Evolutionary conservation across 331 rosid genomes (phyloP).

Genomic region (Erythrophleum ivorense): DNA sequence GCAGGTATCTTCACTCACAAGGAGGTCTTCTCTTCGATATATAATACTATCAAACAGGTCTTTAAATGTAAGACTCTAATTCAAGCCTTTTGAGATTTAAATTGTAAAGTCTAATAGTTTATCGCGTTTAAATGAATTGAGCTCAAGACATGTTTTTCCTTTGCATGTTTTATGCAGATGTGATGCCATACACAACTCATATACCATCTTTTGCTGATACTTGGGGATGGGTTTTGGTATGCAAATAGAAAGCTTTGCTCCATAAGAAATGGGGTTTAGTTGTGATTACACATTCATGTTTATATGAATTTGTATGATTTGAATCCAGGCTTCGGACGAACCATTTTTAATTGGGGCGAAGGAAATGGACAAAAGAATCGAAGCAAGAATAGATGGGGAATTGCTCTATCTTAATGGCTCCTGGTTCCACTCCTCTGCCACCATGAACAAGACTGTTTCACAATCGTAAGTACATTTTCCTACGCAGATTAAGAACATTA

Average conservation of each 20-base stretch:
- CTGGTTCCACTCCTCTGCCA: constrained; percentile 75
- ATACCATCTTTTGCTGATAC: constrained; percentile 98
- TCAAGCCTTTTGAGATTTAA: not conserved
- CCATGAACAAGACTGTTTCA: constrained; percentile 80
- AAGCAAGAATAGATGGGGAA: constrained; percentile 76
- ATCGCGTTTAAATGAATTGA: not conserved
- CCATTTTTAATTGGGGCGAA: constrained; percentile 66
- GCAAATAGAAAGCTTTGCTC: constrained; percentile 17
- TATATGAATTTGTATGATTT: not conserved
- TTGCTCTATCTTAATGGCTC: constrained; percentile 77
- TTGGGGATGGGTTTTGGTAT: constrained; percentile 99
- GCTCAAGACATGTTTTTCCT: not conserved
- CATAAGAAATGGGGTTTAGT: not conserved
- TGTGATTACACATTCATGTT: not conserved
- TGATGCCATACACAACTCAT: constrained; percentile 78
- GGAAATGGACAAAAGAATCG: constrained; percentile 81
- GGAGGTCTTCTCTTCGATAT: constrained; percentile 94
- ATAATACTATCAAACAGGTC: constrained; percentile 89
- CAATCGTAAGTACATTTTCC: constrained; percentile 59
- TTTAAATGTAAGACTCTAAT: constrained; percentile 67
- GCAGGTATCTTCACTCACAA: constrained; percentile 96
- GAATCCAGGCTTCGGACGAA: constrained; percentile 80
- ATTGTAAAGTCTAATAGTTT: not conserved
- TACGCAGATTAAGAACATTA: not conserved
- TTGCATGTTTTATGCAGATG: constrained; percentile 61